These are phyloP conservation scores for Echites panduratus DNA, from an alignment of 257 asterid genomes.

Conservation along the genomic window DNA sequence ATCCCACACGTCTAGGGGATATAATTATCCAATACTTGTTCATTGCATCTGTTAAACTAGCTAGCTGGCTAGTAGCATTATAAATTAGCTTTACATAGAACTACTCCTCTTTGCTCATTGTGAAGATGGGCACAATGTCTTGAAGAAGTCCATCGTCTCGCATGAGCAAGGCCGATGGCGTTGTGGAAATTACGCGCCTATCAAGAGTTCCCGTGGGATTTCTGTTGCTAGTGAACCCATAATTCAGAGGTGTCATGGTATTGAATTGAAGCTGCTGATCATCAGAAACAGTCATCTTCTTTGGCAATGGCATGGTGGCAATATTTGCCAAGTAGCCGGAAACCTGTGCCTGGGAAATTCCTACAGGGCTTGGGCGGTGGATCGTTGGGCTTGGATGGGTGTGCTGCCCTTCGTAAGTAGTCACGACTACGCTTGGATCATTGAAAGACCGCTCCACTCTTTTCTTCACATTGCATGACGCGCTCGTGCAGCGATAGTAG, in stretches of 20 bases:
- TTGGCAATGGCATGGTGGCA: not conserved
- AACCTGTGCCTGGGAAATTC: not conserved
- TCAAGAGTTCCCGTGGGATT: constrained; percentile 12
- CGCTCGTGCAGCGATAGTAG: constrained; percentile 69
- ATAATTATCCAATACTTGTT: too few species aligned
- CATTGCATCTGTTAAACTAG: too few species aligned
- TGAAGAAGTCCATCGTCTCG: constrained; percentile 50
- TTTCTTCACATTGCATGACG: constrained; percentile 70
- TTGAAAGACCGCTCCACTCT: constrained; percentile 63
- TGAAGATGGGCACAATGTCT: constrained; percentile 41
- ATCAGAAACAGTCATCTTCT: constrained; percentile 12
- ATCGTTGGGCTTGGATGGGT: constrained; percentile 53
- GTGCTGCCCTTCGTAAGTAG: constrained; percentile 83
- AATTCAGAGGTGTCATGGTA: constrained; percentile 13
- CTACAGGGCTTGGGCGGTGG: constrained; percentile 24
- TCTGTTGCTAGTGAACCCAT: constrained; percentile 5
- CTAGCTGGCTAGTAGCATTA: too few species aligned
- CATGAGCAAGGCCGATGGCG: constrained; percentile 17
- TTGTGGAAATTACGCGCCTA: constrained; percentile 19
- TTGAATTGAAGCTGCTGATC: constrained; percentile 12
- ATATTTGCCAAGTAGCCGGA: constrained; percentile 7
- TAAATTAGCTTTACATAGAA: too few species aligned
- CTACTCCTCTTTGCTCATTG: constrained; percentile 22
- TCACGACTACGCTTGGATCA: constrained; percentile 55
- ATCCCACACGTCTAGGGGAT: too few species aligned